These are phyloP conservation scores for Fusarium chlamydosporum DNA, from an alignment of 2,329 filamentous ascomycete species.

Conservation along the genomic window DNA sequence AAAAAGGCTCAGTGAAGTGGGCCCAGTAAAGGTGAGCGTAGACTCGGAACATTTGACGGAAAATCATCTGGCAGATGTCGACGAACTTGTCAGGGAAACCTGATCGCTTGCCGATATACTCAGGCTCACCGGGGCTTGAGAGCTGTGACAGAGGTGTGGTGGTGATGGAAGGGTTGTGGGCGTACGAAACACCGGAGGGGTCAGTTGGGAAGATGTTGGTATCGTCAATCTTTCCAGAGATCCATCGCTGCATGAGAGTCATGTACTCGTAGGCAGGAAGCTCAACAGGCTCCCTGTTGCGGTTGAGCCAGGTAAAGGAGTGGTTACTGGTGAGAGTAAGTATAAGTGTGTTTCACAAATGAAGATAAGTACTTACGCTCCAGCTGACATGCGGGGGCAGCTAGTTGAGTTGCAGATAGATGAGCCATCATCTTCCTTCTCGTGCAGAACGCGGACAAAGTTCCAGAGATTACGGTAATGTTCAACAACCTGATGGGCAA, in stretches of 20 bases:
- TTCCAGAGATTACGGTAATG: conserved; percentile 91
- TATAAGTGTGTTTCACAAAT: not conserved
- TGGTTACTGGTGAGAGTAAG: conserved; percentile 72
- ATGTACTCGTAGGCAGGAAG: conserved; percentile 95
- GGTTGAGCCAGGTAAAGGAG: conserved; percentile 97
- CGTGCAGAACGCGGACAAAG: conserved; percentile 90
- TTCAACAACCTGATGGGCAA: conserved; percentile 96
- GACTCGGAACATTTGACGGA: conserved; percentile 98
- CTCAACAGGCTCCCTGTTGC: conserved; percentile 87
- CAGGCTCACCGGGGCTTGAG: conserved; percentile 70
- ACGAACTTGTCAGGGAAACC: conserved; percentile 94
- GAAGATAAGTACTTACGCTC: conserved; percentile 74
- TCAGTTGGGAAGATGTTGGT: conserved; percentile 91
- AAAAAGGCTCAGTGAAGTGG: conserved; percentile 88
- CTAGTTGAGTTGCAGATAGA: conserved; percentile 87
- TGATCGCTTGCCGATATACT: conserved; percentile 91
- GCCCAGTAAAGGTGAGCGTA: conserved; percentile 99
- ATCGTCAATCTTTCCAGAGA: conserved; percentile 95
- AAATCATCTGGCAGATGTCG: conserved; percentile 91
- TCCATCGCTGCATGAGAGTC: conserved; percentile 96
- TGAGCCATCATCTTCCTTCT: conserved; percentile 82
- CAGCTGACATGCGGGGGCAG: conserved; percentile 95
- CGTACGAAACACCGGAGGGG: conserved; percentile 76
- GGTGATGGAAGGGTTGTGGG: conserved; percentile 72
- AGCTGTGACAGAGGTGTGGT: conserved; percentile 74